A percentile compares a stretch with the other conserved stretches of the same genome.
phyloP scores from a whole-genome alignment of 2,329 filamentous ascomycete genomes.

The Pestalotiopsis fici region DNA sequence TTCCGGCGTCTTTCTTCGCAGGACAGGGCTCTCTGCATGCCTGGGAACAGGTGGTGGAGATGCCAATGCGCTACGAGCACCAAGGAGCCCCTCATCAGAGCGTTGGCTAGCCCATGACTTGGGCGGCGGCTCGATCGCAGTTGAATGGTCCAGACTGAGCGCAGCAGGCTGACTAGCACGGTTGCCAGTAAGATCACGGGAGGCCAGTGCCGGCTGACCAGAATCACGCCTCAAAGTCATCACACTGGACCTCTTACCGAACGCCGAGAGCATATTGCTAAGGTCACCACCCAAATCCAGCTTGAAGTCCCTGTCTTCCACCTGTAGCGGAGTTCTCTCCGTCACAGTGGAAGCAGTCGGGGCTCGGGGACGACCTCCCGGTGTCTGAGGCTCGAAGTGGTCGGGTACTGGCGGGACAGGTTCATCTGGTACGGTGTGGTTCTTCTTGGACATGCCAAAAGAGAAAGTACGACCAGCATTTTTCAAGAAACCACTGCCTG shows the following conservation, averaged over 20 bases:
- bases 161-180: constrained; percentile 48
- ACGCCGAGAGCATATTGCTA: constrained; percentile 55
- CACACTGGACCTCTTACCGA: constrained; percentile 55
- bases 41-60: constrained; percentile 31
- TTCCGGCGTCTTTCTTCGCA: constrained; percentile 23
- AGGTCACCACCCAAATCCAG: constrained; percentile 61
- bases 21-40: constrained; percentile 21
- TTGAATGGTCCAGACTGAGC: constrained; percentile 46
- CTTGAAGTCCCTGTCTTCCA: constrained; percentile 45
- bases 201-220: constrained; percentile 32
- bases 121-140: constrained; percentile 47
- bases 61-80: constrained; percentile 31
- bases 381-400: constrained; percentile 23
- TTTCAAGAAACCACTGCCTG: constrained; percentile 53
- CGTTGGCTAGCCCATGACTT: constrained; percentile 54
- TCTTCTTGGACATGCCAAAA: constrained; percentile 58
- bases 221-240: constrained; percentile 45
- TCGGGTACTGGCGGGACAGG: constrained; percentile 38
- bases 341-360: constrained; percentile 55
- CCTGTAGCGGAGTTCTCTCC: constrained; percentile 52
- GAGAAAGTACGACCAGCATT: constrained; percentile 61
- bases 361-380: constrained; percentile 43
- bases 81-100: constrained; percentile 50
- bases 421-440: constrained; percentile 36
- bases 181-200: constrained; percentile 47